Evolutionary conservation across 192 early-diverging fungal genomes (phyloP), one percentile per base, ranked within the genome.

Genomic region (Allomyces javanicus): DNA sequence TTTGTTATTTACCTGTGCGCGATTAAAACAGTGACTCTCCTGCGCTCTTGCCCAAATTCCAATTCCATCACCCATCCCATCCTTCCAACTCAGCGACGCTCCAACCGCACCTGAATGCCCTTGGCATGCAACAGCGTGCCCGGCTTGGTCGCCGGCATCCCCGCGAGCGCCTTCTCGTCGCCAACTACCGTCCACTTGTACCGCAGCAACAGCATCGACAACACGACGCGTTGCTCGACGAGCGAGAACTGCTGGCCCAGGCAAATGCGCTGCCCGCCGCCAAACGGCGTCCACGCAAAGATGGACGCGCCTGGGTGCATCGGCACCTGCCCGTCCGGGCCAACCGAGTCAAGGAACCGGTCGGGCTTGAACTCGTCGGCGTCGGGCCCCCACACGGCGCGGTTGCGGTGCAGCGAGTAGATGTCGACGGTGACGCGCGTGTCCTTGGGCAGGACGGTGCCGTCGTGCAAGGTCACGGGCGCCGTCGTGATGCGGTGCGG

Each of bases 281-380:
- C 69, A 55, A 70, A 70, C n/a, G 69, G 64, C 55, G 65, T 61
- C 69, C 69, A 70, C 12, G 12, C 21, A n/a, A 58, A 58, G 50
- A 17, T n/a, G 9, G 12, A n/a, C 21, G 50, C 50, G 50, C 50
- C 50, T 12, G 50, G 50, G 50, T 58, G 50, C 50, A 58, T 14
- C 9, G 74, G 43, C 63, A 76, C 73, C 3, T 14, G 50, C 7
- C 21, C 50, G 17, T 14, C 50, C 21, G 50, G 17, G 2, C 50
- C 50, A 6, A 21, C 17, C 17, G 21, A n/a, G 3, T 14, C 50
- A 3, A 75, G 71, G 72, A 77, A 80, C 21, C 79, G 68, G 66
- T 80, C 76, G 9, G 79, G 79, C 17, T 70, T 64, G 69, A 80
- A 80, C 14, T 63, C 63, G 19, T 80, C 72, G n/a, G 76, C 74